Conservation (phyloP, 345 rosid genomes). For the Eucalyptus viminalis region DNA sequence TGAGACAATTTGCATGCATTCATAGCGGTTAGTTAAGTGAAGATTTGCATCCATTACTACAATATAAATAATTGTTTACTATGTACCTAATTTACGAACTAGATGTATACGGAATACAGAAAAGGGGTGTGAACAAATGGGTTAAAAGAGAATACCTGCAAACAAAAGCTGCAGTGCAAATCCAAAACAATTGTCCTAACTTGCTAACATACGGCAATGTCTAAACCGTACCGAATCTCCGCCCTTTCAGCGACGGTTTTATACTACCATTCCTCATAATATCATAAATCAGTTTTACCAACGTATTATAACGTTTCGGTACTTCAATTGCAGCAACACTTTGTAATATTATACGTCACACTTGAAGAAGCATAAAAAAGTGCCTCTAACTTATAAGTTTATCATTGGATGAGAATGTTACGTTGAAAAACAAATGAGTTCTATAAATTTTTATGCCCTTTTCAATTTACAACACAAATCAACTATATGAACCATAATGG, state of each 20-base stretch:
- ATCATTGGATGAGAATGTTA: not conserved
- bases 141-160: not conserved
- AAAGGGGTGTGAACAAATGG: not conserved
- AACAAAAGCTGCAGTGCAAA: not conserved
- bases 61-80: no score
- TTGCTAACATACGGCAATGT: not conserved
- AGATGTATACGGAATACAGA: not conserved
- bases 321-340: not conserved
- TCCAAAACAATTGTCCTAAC: not conserved
- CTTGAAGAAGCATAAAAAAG: not conserved
- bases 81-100: no score
- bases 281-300: not conserved
- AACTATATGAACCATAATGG: not conserved
- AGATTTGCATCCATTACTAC: no score
- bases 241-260: no score
- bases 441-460: not conserved
- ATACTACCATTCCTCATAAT: not conserved
- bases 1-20: no score
- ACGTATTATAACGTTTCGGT: not conserved
- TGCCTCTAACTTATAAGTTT: not conserved
- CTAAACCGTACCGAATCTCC: no score
- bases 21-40: no score
- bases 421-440: not conserved
- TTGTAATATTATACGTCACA: not conserved
- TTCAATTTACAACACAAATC: accelerated